Conservation (phyloP, 78 protist genomes). For the Dictyostelium capitatum region DNA sequence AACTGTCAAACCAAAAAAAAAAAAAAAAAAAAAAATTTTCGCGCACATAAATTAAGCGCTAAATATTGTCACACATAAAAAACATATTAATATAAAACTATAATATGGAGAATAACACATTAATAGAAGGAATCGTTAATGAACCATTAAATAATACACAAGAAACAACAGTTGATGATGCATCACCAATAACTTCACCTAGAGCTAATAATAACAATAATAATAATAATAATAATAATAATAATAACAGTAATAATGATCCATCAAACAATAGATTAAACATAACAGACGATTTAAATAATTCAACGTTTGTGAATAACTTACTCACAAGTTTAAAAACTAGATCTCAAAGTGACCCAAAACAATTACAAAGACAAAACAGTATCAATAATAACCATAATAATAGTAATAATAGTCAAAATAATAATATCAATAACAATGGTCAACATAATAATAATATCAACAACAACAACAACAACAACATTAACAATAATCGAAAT, state of each 20-base stretch:
- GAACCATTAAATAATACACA: background rate
- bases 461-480: background rate
- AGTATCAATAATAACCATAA: background rate
- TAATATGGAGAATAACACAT: background rate
- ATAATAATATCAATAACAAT: background rate
- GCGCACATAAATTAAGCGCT: no score
- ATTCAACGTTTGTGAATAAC: conserved; percentile 8
- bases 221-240: background rate
- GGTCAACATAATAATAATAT: background rate
- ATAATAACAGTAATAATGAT: background rate
- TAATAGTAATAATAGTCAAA: background rate
- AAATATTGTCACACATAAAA: no score
- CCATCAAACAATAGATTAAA: background rate
- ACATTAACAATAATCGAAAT: background rate
- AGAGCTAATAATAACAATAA: background rate
- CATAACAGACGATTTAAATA: conserved; percentile 11
- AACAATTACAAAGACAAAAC: conserved; percentile 8
- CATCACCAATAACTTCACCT: background rate
- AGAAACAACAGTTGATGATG: background rate
- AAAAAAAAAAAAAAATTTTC: no score
- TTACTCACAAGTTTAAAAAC: conserved; percentile 18
- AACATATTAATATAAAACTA: no score
- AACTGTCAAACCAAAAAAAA: no score
- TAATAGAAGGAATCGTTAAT: background rate
- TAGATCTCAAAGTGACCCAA: background rate